Evolutionary conservation across 2,329 filamentous ascomycete species (phyloP).

Genomic region (Catunica adiposa): DNA sequence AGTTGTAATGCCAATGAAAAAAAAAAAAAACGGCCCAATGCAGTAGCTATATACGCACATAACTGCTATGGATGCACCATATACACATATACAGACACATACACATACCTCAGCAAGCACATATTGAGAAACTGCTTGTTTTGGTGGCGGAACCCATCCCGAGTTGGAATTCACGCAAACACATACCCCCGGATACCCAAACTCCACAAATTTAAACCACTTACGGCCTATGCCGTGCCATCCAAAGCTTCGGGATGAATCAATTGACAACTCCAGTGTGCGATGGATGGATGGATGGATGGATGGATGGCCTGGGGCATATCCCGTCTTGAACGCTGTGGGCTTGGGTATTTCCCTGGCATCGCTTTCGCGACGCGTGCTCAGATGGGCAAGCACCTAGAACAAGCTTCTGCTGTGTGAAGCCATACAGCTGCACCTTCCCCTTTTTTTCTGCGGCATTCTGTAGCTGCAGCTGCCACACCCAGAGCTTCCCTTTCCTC

Average conservation of each 20-base stretch:
- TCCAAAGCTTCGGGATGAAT: not conserved
- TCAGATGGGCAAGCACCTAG: conserved; percentile 4
- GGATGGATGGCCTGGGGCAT: not conserved
- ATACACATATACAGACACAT: too few relatives aligned
- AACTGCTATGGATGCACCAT: too few relatives aligned
- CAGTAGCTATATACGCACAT: not conserved
- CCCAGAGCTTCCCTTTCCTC: not conserved
- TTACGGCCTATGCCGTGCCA: not conserved
- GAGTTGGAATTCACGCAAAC: not conserved
- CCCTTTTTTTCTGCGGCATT: conserved; percentile 8
- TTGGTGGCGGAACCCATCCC: not conserved
- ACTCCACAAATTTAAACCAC: not conserved
- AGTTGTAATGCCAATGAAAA: not conserved
- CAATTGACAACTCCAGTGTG: not conserved
- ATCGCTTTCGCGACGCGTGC: conserved; percentile 6
- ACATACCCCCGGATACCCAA: not conserved
- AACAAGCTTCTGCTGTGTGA: conserved; percentile 4
- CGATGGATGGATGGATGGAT: too few relatives aligned
- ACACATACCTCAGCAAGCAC: not conserved
- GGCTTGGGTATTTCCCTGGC: not conserved
- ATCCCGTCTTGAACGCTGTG: not conserved
- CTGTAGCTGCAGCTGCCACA: not conserved
- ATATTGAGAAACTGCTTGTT: not conserved
- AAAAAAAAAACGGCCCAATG: not conserved
- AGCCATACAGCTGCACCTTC: conserved; percentile 8